Evolutionary conservation across 306 rosid species (phyloP), one percentile per base, ranked within the genome.

Genomic region (Glycyrrhiza uralensis): DNA sequence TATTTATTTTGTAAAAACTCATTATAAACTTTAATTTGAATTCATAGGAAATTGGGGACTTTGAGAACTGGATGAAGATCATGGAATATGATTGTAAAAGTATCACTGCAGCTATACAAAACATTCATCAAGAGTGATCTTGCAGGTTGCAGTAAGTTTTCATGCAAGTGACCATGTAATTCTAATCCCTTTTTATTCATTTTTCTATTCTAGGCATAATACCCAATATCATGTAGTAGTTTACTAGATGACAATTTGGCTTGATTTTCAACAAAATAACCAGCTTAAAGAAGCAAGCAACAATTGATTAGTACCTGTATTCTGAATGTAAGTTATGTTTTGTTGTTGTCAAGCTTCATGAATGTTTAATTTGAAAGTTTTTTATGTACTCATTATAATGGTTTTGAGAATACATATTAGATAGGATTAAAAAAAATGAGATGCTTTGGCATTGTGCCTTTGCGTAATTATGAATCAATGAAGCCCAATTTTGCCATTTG

Each of bases 21-120:
- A 5, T 49, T 7, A 18, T 33, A 9, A 39, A 36, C 6, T 9
- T 76, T 66, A 10, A 46, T 55, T 8, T 54, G 63, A 29, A 57
- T 42, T 58, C 7, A 1, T 17, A 88, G 93, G 93, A 88, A 84
- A 83, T 88, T 63, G 93, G 93, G 44, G 93, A 88, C 77, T 88
- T 88, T 41, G 89, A 87, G 82, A 82, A 84, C 77, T 84, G 87
- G 91, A 85, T 84, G 89, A 87, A 80, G 89, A 60, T 75, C 76
- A 82, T 85, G 82, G 89, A 85, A 61, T 83, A 79, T 38, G 92
- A 86, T 41, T 82, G 89, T 81, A 88, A 83, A 79, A 85, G 82
- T 72, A 74, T 88, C 85, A 83, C 69, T 59, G 67, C 88, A 10
- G 90, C 93, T 42, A 85, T 88, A 68, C 84, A 81, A 24, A 85